A percentile compares a stretch with the other conserved stretches of the same genome.
phyloP scores from a whole-genome alignment of 805 yeast species.

The Ogataea saltuana region DNA sequence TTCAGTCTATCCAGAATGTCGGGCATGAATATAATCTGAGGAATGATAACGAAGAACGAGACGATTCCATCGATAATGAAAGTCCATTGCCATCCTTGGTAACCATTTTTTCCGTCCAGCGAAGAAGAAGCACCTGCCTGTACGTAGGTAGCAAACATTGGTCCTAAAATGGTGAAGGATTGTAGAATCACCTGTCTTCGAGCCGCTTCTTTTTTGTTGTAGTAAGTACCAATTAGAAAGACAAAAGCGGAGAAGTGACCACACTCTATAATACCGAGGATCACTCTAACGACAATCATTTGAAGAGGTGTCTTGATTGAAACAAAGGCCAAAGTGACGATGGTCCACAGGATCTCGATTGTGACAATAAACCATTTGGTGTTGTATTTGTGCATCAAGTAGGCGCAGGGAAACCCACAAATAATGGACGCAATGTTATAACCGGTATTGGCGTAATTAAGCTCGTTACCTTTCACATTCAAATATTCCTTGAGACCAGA shows the following conservation, averaged over 20 bases:
- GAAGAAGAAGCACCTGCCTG: conserved; percentile 41
- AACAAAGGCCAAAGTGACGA: conserved; percentile 57
- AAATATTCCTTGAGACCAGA: conserved; percentile 59
- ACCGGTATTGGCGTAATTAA: conserved; percentile 56
- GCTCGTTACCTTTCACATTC: conserved; percentile 58
- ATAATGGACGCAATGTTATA: conserved; percentile 59
- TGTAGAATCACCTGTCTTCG: conserved; percentile 62
- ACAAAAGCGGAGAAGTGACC: conserved; percentile 63
- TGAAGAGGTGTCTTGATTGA: conserved; percentile 50
- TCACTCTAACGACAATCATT: conserved; percentile 59
- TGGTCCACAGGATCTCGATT: conserved; percentile 65
- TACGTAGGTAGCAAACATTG: conserved; percentile 55
- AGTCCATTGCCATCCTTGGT: conserved; percentile 53
- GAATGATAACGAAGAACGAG: conserved; percentile 20
- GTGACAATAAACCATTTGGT: conserved; percentile 52
- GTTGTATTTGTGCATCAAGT: conserved; percentile 54
- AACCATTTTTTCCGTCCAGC: conserved; percentile 22
- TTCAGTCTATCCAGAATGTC: conserved; percentile 32
- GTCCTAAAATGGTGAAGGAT: conserved; percentile 59
- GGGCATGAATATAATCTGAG: conserved; percentile 28
- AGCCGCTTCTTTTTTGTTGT: conserved; percentile 53
- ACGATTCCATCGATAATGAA: conserved; percentile 48
- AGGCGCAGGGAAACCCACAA: conserved; percentile 63
- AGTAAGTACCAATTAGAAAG: conserved; percentile 57
- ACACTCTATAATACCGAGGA: conserved; percentile 67